A percentile compares a stretch with the other conserved stretches of the same genome.
phyloP scores from a whole-genome alignment of 108 stramenopile species.

The Fragilaria crotonensis region DNA sequence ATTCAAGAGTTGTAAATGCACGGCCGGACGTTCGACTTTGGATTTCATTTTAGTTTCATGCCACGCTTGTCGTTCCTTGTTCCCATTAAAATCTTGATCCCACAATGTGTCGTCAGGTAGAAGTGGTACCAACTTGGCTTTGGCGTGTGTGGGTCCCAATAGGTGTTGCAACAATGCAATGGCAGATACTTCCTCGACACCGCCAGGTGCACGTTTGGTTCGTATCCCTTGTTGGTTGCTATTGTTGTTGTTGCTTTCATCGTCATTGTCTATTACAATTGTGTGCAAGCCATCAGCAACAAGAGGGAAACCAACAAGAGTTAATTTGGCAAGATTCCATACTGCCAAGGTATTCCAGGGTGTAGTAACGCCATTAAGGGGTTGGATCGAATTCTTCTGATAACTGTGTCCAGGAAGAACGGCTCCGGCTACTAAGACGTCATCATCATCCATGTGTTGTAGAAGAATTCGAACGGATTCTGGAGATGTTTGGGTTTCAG shows the following conservation, averaged over 20 bases:
- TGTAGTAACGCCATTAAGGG: slow-evolving; percentile 50
- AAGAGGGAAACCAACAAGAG: slow-evolving; percentile 73
- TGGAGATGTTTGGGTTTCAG: slow-evolving; percentile 54
- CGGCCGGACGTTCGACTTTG: slow-evolving; percentile 58
- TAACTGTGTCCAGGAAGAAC: slow-evolving; percentile 80
- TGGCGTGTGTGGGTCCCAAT: slow-evolving; percentile 22
- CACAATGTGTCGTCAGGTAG: slow-evolving; percentile 44
- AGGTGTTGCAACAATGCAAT: slow-evolving; percentile 70
- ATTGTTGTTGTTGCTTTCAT: not conserved
- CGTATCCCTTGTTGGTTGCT: not conserved
- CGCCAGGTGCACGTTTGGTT: slow-evolving; percentile 16
- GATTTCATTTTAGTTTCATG: slow-evolving; percentile 90
- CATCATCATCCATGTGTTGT: slow-evolving; percentile 43
- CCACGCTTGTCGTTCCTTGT: slow-evolving; percentile 74
- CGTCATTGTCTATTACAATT: slow-evolving; percentile 25
- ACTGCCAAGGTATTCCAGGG: slow-evolving; percentile 95
- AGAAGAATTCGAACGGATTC: slow-evolving; percentile 33
- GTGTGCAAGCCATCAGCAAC: slow-evolving; percentile 67
- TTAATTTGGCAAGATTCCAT: slow-evolving; percentile 78
- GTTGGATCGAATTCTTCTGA: slow-evolving; percentile 5
- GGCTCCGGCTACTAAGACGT: slow-evolving; percentile 85
- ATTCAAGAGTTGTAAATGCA: slow-evolving; percentile 55
- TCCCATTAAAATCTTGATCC: slow-evolving; percentile 45
- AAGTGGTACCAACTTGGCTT: slow-evolving; percentile 60
- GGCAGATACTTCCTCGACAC: slow-evolving; percentile 85